Base-by-base conservation (phyloP, 2,329 filamentous ascomycete species). In the Cladophialophora exuberans region DNA sequence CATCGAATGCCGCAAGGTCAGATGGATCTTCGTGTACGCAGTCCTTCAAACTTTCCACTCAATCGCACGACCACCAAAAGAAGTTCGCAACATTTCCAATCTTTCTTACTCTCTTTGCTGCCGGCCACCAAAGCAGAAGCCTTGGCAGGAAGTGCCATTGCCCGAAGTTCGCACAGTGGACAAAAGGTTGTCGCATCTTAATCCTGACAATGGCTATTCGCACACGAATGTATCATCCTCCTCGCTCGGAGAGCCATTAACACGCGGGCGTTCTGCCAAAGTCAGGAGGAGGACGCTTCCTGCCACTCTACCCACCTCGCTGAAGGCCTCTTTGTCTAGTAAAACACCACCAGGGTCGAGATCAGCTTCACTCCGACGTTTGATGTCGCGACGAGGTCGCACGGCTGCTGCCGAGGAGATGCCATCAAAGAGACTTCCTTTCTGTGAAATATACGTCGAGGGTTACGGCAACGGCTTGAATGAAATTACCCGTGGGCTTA, bases 11-110 rank as follows among this genome's bases (percentile, higher is more conserved):
- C 83, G 89, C 35, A 92, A 90, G 69, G 81, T 91, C 13, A 80
- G 89, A 33, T 94, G 89, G 89, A 82, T 92, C 25, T 67, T 92
- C 30, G 79, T 93, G 5, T 93, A 93, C 64, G 80, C 84, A 15
- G 79, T 84, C 3, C 80, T 90, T 53, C 89, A 94, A 67, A 85
- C 84, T n/a, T 77, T 94, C 1, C 79, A 81, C 7, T 83, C 82
- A 49, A 84, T 84, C 31, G 86, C 83, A 1, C 74, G 80, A 28
- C 75, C 81, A 0, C 85, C 89, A 0, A 67, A 74, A 4, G 83
- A 88, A 63, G 83, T 89, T 23, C 76, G 76, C 13, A 81, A 87
- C 51, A 73, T 76, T 1, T 74, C 78, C 1, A 75, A 74, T 11
- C 76, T 83, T 1, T 73, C 77, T 0, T 93, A 93, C 61, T 76